Percentiles rank a stretch among this genome's conserved stretches.
Conservation (phyloP, 2,329 filamentous ascomycete species). For the Pseudocercospora fijiensis region DNA sequence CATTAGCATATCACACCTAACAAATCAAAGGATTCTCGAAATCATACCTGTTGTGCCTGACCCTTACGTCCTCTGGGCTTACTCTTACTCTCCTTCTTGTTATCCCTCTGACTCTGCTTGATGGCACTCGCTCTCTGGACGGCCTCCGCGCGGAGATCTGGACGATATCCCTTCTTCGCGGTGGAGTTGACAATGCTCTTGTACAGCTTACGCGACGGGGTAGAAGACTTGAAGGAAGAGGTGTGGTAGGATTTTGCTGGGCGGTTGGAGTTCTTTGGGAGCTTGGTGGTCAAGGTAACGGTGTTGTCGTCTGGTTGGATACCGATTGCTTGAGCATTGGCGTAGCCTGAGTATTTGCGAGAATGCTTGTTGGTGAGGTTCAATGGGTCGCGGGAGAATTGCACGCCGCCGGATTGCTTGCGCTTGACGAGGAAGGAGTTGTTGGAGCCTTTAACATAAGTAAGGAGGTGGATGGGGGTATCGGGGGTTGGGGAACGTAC, state of each 20-base stretch:
- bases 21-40: too few relatives aligned
- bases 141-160: conserved; percentile 58
- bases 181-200: conserved; percentile 78
- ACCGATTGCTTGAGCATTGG: conserved; percentile 83
- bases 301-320: conserved; percentile 76
- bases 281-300: conserved; percentile 82
- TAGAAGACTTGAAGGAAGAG: conserved; percentile 68
- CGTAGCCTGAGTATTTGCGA: conserved; percentile 91
- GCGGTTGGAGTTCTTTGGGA: conserved; percentile 67
- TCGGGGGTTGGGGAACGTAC: conserved; percentile 60
- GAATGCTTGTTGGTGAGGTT: conserved; percentile 91
- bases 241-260: conserved; percentile 66
- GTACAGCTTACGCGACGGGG: conserved; percentile 83
- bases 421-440: conserved; percentile 94
- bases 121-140: conserved; percentile 79
- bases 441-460: conserved; percentile 64
- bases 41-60: conserved; percentile 11
- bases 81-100: conserved; percentile 68
- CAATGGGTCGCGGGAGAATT: conserved; percentile 91
- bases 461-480: not conserved
- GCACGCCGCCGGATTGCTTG: conserved; percentile 71
- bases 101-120: conserved; percentile 71
- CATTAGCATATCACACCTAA: not conserved
- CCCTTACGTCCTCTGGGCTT: conserved; percentile 40
- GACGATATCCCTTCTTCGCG: conserved; percentile 79